Base-by-base conservation (phyloP, 148 eudicot species). In the Spergularia marina region DNA sequence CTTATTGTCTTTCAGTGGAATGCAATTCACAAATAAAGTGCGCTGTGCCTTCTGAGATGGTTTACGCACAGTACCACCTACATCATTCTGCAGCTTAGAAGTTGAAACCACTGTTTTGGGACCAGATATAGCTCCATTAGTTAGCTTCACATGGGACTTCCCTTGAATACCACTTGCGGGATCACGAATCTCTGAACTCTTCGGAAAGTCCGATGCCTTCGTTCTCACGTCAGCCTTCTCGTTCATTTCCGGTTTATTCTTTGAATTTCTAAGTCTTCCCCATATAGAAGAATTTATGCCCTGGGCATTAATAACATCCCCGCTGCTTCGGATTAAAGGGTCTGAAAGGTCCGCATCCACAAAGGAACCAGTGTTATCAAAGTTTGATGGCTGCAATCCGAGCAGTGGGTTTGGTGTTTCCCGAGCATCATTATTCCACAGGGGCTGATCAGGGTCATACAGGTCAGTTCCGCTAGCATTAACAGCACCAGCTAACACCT, bases 381-480 rank as follows among this genome's bases (percentile, higher is more conserved):
- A 71, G 76, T 77, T 79, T 65, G 89, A 79, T 54, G 86, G 82
- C 76, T 75, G 86, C 73, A 77, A 68, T 34, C 82, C 80, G 57
- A 72, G 81, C 72, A 86, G 78, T 20, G 84, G 84, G 34, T 86
- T 75, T 65, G 98, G 88, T 62, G 87, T 78, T 73, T 81, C 89
- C 23, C 86, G 80, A 77, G 80, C 44, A 84, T 89, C 87, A 83
- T 83, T 90, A 70, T 82, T 81, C 96, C 97, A 94, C 62, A 91
- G 80, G 59, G 98, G 98, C 86, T 94, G 93, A 85, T 94, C 98
- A 78, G 98, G 98, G 83, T 94, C 97, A 81, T 94, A 94, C 30
- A 91, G 86, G 83, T 94, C 98, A 80, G 96, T 83, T 67, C 89
- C 97, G 72, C 80, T 77, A 3, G 77, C 82, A 75, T 75, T 81